A percentile compares a stretch with the other conserved stretches of the same genome.
Conservation (phyloP, 148 eudicot genomes). For the Vaccinium darrowii region DNA sequence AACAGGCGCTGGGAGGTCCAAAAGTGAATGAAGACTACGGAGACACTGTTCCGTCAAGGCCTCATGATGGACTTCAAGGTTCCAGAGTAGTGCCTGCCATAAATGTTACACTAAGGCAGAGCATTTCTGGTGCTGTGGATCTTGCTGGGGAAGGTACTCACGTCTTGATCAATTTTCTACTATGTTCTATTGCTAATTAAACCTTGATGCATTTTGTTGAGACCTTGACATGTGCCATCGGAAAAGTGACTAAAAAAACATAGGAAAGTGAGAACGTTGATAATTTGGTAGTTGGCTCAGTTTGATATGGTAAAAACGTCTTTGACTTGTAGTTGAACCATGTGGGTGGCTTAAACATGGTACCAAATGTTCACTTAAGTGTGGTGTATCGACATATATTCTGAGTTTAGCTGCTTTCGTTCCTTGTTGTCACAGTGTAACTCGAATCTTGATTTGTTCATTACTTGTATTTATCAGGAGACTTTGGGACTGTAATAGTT, state of each 20-base stretch:
- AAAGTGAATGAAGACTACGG: slow-evolving; percentile 63
- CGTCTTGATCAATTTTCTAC: not conserved
- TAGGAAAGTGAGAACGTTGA: not conserved
- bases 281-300: not conserved
- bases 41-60: slow-evolving; percentile 88
- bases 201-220: not conserved
- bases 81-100: slow-evolving; percentile 26
- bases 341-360: not conserved
- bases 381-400: not conserved
- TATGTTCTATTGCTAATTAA: not conserved
- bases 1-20: slow-evolving; percentile 49
- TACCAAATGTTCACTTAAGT: not conserved
- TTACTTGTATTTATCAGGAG: slow-evolving; percentile 46
- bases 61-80: slow-evolving; percentile 37
- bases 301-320: not conserved
- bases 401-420: not conserved
- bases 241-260: not conserved
- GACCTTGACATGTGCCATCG: not conserved
- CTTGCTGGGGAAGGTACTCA: slow-evolving; percentile 55
- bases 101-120: slow-evolving; percentile 31
- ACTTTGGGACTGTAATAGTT: slow-evolving; percentile 84
- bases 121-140: slow-evolving; percentile 38
- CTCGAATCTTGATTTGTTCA: slow-evolving; percentile 1
- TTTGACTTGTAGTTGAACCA: not conserved
- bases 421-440: not conserved